Evolutionary conservation across 768 basidiomycete species (phyloP), one percentile per base, ranked within the genome.

Genomic region (Mycena polygramma): DNA sequence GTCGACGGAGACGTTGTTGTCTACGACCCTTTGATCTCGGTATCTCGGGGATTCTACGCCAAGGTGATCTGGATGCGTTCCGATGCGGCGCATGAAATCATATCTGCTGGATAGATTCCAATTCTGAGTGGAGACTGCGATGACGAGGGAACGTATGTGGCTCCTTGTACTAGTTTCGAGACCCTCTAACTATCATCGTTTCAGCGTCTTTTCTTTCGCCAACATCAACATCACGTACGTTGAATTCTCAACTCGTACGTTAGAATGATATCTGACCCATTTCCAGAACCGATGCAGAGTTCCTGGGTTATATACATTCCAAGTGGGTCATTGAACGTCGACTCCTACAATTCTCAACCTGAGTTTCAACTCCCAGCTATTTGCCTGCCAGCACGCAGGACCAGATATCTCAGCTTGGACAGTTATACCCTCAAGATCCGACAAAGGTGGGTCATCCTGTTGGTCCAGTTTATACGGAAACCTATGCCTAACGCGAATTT

Each of bases 141-240:
- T 57, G 84, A 86, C 43, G 83, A 85, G 68, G 84, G 83, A 65
- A 83, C 84, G 77, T 83, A 63, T 70, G 82, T 77, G 36, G 14
- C 13, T 52, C n/a, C n/a, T n/a, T n/a, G n/a, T n/a, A n/a, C n/a
- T n/a, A n/a, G n/a, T n/a, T n/a, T n/a, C n/a, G n/a, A 55, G 20
- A 37, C 6, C 39, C 41, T 2, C 17, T 13, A 48, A 17, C 52
- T n/a, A n/a, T 51, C 26, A 13, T 14, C 37, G 10, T n/a, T n/a
- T n/a, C 30, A 69, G 68, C 22, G 0, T 61, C 4, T 70, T 70
- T 26, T 30, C 57, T 2, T 4, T 61, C 4, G 20, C 63, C 9
- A n/a, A 17, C 1, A 2, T 5, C 13, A 70, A 70, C n/a, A 66
- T 70, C 8, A 65, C 69, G 69, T 70, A 35, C 2, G 59, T 60